Evolutionary conservation across 805 yeast genomes (phyloP), one percentile per base, ranked within the genome.

Genomic region (Zygosaccharomyces gambellarensis): DNA sequence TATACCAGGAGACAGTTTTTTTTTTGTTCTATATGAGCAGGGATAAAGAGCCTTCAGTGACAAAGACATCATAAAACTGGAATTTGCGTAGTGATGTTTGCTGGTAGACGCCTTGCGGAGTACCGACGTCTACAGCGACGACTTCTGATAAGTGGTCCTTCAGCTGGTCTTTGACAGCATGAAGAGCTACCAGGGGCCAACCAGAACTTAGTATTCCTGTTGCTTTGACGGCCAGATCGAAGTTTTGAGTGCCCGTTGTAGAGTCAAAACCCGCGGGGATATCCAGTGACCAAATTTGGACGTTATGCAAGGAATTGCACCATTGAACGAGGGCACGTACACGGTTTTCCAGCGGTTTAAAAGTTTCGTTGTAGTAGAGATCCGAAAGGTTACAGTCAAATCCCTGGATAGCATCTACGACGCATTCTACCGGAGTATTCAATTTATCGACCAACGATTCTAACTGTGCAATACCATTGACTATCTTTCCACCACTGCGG

Each of bases 381-480:
- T 86, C 94, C 29, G 76, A 76, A 45, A 87, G 67, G 47, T 79
- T 85, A 22, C 81, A 78, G 57, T 87, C 94, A 55, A 80, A 84
- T 0, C 96, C 97, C 62, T 87, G 96, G 57, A 90, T 72, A 1
- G 90, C 94, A 65, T 90, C 97, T 17, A 90, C 61, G 8, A 89
- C 77, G 51, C 90, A 71, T 62, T 89, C 96, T 12, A 87, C 80
- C 0, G 95, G 94, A 2, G 87, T 77, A 40, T 83, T 86, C 36
- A 82, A 68, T 49, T 77, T 76, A 10, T 63, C 71, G 56, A 72
- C 64, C 32, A 67, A 65, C 22, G 43, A 65, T 48, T 62, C 71
- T 61, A 73, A 69, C 39, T 62, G 76, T 42, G 51, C 61, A 54
- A 68, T 59, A 8, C 68, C 61, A 19, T 67, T 68, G 36, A 68